Evolutionary conservation across 495 filamentous ascomycete genomes (phyloP), one percentile per base, ranked within the genome.

Genomic region (Talaromyces liani): DNA sequence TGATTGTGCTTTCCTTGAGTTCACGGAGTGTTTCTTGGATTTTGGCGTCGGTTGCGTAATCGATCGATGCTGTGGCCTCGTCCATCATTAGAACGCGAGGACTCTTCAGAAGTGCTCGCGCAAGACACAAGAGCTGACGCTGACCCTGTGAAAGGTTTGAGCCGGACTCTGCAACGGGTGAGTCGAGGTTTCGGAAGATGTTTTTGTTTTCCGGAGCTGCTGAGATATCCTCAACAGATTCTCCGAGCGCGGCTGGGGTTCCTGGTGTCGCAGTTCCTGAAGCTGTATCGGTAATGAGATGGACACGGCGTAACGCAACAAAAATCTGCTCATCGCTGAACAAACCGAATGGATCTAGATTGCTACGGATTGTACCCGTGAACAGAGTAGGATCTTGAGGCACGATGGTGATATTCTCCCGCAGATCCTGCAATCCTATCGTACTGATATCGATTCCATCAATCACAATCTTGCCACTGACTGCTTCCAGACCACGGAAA

Each of bases 301-400:
- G 94, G 8, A 98, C 95, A n/a, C 92, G 85, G 58, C 89, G 88
- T 22, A 99, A 83, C 5, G 90, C 91, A 2, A 84, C 85, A 75
- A 95, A 97, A 53, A 99, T 90, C 63, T 97, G 85, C 62, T 93
- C 91, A 68, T 98, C 93, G 0, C 88, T 95, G 77, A 97, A 96
- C 25, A 93, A 74, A 33, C 83, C 80, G 77, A 99, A 99, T 0
- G 95, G 95, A 74, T 99, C 95, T 2, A 99, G 86, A 70, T 99
- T 99, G 71, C 81, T 93, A 47, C 95, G 85, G 67, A 99, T 91
- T 1, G 94, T 99, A 61, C 95, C 95, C 4, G 90, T 94, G 75
- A 99, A 99, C 1, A 99, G 83, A 0, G 95, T 99, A 3, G 95
- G 95, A 69, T 98, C 95, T 78, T 99, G 95, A 29, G 95, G 95